These are phyloP conservation scores for Penicillium glabrum DNA, from an alignment of 2,329 filamentous ascomycete species.

Conservation along the genomic window DNA sequence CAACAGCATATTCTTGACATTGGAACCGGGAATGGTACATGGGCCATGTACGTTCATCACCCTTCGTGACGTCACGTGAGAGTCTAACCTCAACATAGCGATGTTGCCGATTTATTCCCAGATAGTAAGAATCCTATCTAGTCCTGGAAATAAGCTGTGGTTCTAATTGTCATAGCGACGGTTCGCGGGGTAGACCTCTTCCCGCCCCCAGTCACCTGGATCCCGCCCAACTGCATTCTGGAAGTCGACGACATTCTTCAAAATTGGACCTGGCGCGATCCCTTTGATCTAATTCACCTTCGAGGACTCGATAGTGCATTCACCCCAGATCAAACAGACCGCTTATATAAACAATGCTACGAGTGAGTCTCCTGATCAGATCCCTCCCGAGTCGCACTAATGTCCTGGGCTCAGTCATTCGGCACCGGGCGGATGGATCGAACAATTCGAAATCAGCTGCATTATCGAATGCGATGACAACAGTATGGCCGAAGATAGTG, in stretches of 20 bases:
- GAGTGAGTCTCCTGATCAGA: background rate
- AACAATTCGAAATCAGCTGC: conserved; percentile 3
- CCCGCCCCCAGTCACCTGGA: conserved; percentile 14
- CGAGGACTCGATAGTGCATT: conserved; percentile 6
- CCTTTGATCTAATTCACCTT: conserved; percentile 21
- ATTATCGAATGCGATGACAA: conserved; percentile 4
- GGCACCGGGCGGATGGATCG: conserved; percentile 7
- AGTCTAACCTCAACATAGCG: conserved; percentile 3
- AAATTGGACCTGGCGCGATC: conserved; percentile 17
- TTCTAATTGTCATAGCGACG: conserved; percentile 3
- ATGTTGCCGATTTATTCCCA: conserved; percentile 11
- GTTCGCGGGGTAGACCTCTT: conserved; percentile 22
- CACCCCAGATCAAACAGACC: background rate
- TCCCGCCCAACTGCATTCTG: conserved; percentile 25
- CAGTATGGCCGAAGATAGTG: background rate
- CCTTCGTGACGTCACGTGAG: background rate
- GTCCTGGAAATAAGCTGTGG: background rate
- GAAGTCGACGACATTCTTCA: conserved; percentile 23
- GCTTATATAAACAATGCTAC: conserved; percentile 6
- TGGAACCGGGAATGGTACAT: conserved; percentile 10
- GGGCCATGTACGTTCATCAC: conserved; percentile 8
- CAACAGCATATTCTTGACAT: conserved; percentile 11
- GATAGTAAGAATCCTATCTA: background rate
- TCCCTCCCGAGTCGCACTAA: background rate
- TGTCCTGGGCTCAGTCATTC: background rate